A percentile compares a stretch with the other conserved stretches of the same genome.
Evolutionary conservation across 2,329 filamentous ascomycete genomes (phyloP).

Genomic region (Curvularia spicifera): DNA sequence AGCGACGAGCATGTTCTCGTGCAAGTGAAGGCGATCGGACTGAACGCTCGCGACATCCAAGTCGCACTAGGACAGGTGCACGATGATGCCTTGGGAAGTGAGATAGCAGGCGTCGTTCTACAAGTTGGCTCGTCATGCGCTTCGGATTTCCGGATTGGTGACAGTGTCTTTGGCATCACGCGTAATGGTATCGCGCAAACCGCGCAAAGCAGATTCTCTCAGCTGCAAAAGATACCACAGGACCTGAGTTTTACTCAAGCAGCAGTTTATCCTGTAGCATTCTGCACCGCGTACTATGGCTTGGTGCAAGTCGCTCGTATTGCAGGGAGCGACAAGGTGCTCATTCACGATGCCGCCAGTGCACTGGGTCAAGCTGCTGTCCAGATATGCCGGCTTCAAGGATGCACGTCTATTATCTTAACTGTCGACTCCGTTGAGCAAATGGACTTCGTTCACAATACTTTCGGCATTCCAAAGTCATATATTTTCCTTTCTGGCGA

Average conservation of each 20-base stretch:
- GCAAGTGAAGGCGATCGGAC: conserved; percentile 22
- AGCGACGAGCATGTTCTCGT: conserved; percentile 23
- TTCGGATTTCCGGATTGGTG: conserved; percentile 10
- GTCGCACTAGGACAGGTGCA: conserved; percentile 37
- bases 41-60: conserved; percentile 29
- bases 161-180: conserved; percentile 20
- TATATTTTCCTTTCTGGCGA: conserved; percentile 30
- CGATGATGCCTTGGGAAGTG: conserved; percentile 19
- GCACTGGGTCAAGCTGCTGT: conserved; percentile 8
- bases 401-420: conserved; percentile 8
- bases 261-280: conserved; percentile 18
- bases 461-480: conserved; percentile 22
- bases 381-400: background rate
- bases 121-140: background rate
- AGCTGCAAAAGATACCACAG: conserved; percentile 16
- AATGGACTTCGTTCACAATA: conserved; percentile 10
- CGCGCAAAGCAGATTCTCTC: conserved; percentile 13
- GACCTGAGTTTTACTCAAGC: conserved; percentile 22
- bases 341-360: conserved; percentile 9
- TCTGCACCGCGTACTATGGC: conserved; percentile 8
- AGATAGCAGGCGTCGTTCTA: conserved; percentile 27
- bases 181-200: conserved; percentile 13
- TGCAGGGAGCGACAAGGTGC: background rate
- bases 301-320: conserved; percentile 1
- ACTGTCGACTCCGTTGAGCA: conserved; percentile 24